These are phyloP conservation scores for Peronosclerospora sorghi DNA, from an alignment of 352 stramenopile species.

Conservation along the genomic window DNA sequence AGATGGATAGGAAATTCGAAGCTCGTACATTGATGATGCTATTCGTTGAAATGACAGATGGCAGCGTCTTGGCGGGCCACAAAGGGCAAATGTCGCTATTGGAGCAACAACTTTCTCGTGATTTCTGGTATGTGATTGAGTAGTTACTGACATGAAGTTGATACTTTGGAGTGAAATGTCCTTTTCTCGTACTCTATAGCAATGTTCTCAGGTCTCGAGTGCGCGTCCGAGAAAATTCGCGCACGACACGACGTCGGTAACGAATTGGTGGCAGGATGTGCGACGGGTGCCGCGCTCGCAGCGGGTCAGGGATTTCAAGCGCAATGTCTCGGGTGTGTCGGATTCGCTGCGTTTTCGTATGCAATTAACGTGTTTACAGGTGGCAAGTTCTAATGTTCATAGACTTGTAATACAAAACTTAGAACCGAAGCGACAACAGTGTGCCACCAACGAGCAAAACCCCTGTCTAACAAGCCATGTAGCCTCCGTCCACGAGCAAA, in stretches of 20 bases:
- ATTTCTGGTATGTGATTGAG: slow-evolving; percentile 40
- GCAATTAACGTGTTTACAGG: slow-evolving; percentile 84
- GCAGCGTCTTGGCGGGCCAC: slow-evolving; percentile 55
- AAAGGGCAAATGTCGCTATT: slow-evolving; percentile 68
- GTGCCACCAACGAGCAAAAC: not conserved
- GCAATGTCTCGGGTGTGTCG: slow-evolving; percentile 88
- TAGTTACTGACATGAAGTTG: not conserved
- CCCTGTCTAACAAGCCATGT: slow-evolving; percentile 28
- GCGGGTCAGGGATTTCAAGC: slow-evolving; percentile 88
- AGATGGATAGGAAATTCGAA: not conserved
- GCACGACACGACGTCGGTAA: slow-evolving; percentile 94
- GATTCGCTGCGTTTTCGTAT: slow-evolving; percentile 87
- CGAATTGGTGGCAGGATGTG: slow-evolving; percentile 87
- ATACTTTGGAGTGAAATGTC: not conserved
- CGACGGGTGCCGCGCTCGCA: slow-evolving; percentile 91
- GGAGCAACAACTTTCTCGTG: slow-evolving; percentile 81
- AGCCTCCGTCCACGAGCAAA: slow-evolving; percentile 46
- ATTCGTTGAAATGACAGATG: slow-evolving; percentile 25
- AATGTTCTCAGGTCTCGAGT: slow-evolving; percentile 93
- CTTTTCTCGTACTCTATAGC: slow-evolving; percentile 22
- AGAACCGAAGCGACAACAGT: slow-evolving; percentile 1
- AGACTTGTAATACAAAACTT: slow-evolving; percentile 11
- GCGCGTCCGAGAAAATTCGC: slow-evolving; percentile 88
- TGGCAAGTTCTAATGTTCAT: slow-evolving; percentile 16
- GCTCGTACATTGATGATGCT: not conserved